phyloP scores from a whole-genome alignment of 192 early-diverging fungal species.

The Backusella tuberculispora region DNA sequence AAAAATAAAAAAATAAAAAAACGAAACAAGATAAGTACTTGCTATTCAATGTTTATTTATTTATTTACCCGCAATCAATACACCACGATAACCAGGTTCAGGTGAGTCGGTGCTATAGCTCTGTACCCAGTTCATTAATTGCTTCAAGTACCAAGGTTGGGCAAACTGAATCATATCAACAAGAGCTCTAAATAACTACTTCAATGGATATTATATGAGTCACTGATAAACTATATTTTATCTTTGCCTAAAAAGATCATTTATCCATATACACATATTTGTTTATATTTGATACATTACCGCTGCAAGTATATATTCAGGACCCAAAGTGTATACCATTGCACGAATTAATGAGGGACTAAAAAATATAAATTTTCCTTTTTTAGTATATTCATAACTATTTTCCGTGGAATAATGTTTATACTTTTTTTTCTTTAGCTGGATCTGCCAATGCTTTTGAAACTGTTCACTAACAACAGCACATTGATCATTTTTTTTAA shows the following conservation, averaged over 20 bases:
- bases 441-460: conserved; percentile 64
- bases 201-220: background rate
- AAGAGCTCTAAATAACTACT: conserved; percentile 64
- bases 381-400: background rate
- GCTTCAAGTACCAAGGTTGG: conserved; percentile 76
- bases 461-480: conserved; percentile 62
- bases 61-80: conserved; percentile 67
- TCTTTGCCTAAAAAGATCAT: background rate
- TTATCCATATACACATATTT: no score
- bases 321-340: conserved; percentile 58
- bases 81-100: conserved; percentile 72
- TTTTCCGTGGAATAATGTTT: background rate
- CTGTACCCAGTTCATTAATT: conserved; percentile 66
- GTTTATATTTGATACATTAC: conserved; percentile 17
- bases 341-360: conserved; percentile 78
- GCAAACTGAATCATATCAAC: conserved; percentile 77
- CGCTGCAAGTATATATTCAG: conserved; percentile 67
- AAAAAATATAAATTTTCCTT: background rate
- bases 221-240: background rate
- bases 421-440: conserved; percentile 58
- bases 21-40: background rate
- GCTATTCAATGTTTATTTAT: background rate
- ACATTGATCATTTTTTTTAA: conserved; percentile 62
- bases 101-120: conserved; percentile 55
- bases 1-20: background rate